A percentile compares a stretch with the other conserved stretches of the same genome.
Conservation (phyloP, 257 asterid genomes). For the Mentha longifolia region DNA sequence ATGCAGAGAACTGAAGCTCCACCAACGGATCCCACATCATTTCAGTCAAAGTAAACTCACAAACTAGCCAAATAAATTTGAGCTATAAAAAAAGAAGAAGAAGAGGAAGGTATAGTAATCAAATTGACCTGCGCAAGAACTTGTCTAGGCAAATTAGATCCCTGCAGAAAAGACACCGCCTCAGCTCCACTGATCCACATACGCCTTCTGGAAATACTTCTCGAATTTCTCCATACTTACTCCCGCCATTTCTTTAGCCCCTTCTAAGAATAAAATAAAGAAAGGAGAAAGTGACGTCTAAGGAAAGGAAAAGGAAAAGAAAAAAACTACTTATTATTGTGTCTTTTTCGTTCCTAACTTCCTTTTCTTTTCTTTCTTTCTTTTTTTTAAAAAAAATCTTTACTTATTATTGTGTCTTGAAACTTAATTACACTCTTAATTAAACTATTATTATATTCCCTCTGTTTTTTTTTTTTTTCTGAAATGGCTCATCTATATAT, state of each 20-base stretch:
- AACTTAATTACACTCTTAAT: no score
- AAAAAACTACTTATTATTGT: no score
- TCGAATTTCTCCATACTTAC: constrained; percentile 76
- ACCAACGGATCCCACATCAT: constrained; percentile 1
- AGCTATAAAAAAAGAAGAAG: neutral
- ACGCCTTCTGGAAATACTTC: constrained; percentile 80
- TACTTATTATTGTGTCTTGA: no score
- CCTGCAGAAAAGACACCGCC: constrained; percentile 82
- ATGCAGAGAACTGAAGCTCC: neutral
- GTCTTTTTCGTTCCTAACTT: no score
- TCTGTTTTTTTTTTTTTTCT: no score
- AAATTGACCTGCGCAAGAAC: constrained; percentile 80
- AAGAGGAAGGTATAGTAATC: neutral
- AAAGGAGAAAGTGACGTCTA: no score
- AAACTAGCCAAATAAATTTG: constrained; percentile 10
- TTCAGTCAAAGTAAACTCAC: neutral
- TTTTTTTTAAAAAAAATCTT: no score
- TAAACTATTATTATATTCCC: no score
- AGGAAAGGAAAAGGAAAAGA: no score
- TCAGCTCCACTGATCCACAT: constrained; percentile 93
- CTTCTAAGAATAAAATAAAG: no score
- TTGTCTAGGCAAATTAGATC: constrained; percentile 80
- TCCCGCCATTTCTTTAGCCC: constrained; percentile 46
- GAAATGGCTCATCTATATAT: no score
- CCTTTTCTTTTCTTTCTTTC: no score